These are phyloP conservation scores for Candida sojae DNA, from an alignment of 1,139 yeast species.

Conservation along the genomic window DNA sequence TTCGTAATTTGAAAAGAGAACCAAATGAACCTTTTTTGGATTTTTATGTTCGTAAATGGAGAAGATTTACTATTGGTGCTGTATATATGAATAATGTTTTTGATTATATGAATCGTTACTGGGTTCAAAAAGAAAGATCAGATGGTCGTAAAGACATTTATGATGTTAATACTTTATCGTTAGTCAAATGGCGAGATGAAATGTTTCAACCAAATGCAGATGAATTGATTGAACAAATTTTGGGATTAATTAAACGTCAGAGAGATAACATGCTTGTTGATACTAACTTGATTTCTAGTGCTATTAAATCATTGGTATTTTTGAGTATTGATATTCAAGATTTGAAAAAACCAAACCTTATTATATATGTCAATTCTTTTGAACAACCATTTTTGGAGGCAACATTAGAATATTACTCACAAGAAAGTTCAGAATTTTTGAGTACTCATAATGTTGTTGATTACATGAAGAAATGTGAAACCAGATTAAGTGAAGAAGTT, in stretches of 20 bases:
- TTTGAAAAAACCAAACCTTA: slow-evolving; percentile 78
- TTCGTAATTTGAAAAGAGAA: slow-evolving; percentile 49
- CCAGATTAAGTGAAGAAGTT: slow-evolving; percentile 79
- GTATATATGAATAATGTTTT: slow-evolving; percentile 90
- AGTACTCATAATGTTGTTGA: slow-evolving; percentile 81
- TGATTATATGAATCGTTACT: slow-evolving; percentile 93
- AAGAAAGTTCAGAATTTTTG: slow-evolving; percentile 70
- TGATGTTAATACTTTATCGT: slow-evolving; percentile 86
- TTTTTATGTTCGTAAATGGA: slow-evolving; percentile 88
- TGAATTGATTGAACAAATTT: slow-evolving; percentile 65
- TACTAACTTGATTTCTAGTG: slow-evolving; percentile 65
- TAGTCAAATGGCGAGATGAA: slow-evolving; percentile 84
- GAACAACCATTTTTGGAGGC: slow-evolving; percentile 74
- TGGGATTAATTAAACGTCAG: slow-evolving; percentile 74
- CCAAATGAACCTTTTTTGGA: slow-evolving; percentile 72
- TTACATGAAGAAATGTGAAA: slow-evolving; percentile 84
- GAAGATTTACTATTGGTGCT: slow-evolving; percentile 87
- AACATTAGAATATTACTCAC: slow-evolving; percentile 71
- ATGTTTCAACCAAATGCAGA: slow-evolving; percentile 71
- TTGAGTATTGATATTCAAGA: slow-evolving; percentile 80
- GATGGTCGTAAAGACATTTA: slow-evolving; percentile 92
- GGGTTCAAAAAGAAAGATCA: slow-evolving; percentile 96
- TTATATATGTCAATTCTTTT: slow-evolving; percentile 78
- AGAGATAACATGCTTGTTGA: slow-evolving; percentile 79
- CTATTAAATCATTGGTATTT: slow-evolving; percentile 80